These are phyloP conservation scores for Chrysoporthe cubensis DNA, from an alignment of 2,329 filamentous ascomycete genomes.

Conservation along the genomic window DNA sequence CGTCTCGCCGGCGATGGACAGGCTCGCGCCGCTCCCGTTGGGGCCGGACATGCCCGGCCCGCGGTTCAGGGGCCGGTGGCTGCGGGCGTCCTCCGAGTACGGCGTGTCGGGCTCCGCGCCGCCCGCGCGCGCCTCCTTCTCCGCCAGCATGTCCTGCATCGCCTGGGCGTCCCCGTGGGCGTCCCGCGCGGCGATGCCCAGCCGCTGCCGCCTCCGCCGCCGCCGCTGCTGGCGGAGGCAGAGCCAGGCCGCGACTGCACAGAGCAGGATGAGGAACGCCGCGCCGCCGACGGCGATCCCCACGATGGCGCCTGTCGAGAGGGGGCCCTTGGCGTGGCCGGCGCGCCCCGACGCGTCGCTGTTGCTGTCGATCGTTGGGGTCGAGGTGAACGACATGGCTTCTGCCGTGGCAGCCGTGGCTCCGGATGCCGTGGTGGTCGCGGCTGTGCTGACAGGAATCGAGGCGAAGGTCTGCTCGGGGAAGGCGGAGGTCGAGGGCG, in stretches of 20 bases:
- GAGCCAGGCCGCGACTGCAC: constrained; percentile 47
- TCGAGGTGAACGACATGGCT: neutral
- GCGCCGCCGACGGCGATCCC: constrained; percentile 52
- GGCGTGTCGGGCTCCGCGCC: constrained; percentile 47
- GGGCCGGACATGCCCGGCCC: constrained; percentile 17
- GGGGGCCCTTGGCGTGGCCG: constrained; percentile 28
- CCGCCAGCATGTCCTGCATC: constrained; percentile 46
- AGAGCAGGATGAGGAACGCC: constrained; percentile 45
- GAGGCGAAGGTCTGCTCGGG: neutral
- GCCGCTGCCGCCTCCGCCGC: constrained; percentile 6
- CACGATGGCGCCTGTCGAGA: constrained; percentile 49
- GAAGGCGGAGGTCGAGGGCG: neutral
- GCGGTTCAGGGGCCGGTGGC: constrained; percentile 27
- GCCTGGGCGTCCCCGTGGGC: constrained; percentile 23
- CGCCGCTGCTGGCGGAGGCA: constrained; percentile 44
- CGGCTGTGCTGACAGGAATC: neutral
- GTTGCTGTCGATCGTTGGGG: neutral
- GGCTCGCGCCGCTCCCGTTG: constrained; percentile 16
- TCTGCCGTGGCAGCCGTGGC: neutral
- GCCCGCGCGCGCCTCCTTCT: constrained; percentile 49
- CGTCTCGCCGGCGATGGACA: constrained; percentile 7
- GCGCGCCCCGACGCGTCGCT: neutral
- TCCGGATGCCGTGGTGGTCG: neutral
- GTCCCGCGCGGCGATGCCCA: neutral
- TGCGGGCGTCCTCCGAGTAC: constrained; percentile 47